A percentile compares a stretch with the other conserved stretches of the same genome.
These are phyloP conservation scores for Hypoxylon sp. DNA, from an alignment of 2,329 filamentous ascomycete species.

Conservation along the genomic window DNA sequence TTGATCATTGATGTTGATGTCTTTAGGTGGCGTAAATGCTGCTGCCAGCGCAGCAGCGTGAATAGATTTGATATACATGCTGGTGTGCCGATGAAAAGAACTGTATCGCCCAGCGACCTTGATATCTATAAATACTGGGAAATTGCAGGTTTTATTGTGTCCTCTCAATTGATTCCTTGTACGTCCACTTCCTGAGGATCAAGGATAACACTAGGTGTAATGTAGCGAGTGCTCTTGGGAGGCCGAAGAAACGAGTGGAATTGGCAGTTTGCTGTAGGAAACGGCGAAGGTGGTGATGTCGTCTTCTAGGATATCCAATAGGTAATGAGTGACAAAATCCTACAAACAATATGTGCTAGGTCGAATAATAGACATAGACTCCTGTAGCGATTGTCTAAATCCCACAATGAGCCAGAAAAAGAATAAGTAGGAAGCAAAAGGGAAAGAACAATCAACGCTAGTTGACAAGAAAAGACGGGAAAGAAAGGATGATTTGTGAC, in stretches of 20 bases:
- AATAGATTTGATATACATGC: conserved; percentile 53
- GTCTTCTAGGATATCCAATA: conserved; percentile 22
- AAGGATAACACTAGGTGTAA: conserved; percentile 24
- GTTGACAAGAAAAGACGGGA: conserved; percentile 28
- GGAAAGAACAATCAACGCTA: conserved; percentile 40
- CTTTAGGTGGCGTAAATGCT: conserved; percentile 55
- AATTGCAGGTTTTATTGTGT: conserved; percentile 32
- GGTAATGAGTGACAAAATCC: conserved; percentile 21
- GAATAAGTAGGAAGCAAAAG: conserved; percentile 25
- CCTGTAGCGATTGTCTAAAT: conserved; percentile 32
- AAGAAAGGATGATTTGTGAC: conserved; percentile 36
- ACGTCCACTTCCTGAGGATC: conserved; percentile 17
- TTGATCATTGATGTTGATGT: conserved; percentile 58
- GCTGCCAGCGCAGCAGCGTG: conserved; percentile 49
- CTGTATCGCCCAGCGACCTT: conserved; percentile 38
- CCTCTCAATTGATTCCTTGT: conserved; percentile 30
- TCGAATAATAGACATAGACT: conserved; percentile 24
- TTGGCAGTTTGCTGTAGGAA: conserved; percentile 11
- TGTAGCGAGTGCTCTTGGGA: conserved; percentile 8
- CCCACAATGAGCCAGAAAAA: conserved; percentile 22
- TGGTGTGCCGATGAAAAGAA: conserved; percentile 20
- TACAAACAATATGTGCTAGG: conserved; percentile 16
- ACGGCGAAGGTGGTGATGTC: conserved; percentile 3
- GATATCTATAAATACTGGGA: conserved; percentile 26
- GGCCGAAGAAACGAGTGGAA: conserved; percentile 26